These are phyloP conservation scores for Lactifluus rugatus DNA, from an alignment of 768 basidiomycete genomes.

Conservation along the genomic window DNA sequence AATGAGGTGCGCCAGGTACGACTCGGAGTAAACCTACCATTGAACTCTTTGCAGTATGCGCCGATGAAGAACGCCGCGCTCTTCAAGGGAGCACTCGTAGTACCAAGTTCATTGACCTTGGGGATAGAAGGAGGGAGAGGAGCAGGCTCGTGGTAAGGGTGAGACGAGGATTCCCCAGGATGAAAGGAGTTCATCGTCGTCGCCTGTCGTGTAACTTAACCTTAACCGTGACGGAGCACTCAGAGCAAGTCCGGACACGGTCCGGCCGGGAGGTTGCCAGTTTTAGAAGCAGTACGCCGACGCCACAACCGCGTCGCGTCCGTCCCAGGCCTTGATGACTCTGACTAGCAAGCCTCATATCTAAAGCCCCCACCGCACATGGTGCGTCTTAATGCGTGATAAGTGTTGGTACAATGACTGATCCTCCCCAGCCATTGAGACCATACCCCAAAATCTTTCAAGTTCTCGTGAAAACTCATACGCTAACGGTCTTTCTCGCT, in stretches of 20 bases:
- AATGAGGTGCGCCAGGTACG: not conserved
- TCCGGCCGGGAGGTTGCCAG: not conserved
- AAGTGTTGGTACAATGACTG: not conserved
- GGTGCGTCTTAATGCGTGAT: not conserved
- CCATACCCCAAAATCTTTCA: constrained; percentile 54
- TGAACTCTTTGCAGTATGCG: constrained; percentile 90
- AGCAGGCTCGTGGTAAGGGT: constrained; percentile 53
- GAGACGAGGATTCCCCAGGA: constrained; percentile 37
- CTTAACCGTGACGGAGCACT: too few relatives aligned
- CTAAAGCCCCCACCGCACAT: not conserved
- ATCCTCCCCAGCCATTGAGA: constrained; percentile 38
- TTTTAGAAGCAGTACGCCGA: not conserved
- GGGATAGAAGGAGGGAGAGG: constrained; percentile 60
- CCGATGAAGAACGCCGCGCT: constrained; percentile 97
- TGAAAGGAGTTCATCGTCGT: constrained; percentile 44
- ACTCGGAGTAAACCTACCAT: constrained; percentile 49
- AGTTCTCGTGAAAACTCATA: constrained; percentile 65
- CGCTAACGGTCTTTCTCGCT: constrained; percentile 53
- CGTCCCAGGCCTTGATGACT: too few relatives aligned
- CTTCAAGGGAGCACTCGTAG: constrained; percentile 88
- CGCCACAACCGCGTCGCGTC: constrained; percentile 10
- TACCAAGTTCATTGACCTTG: constrained; percentile 79
- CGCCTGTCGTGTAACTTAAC: constrained; percentile 1
- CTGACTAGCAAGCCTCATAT: not conserved
- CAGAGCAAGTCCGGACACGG: too few relatives aligned